A percentile compares a stretch with the other conserved stretches of the same genome.
Conservation (phyloP, 202 grass and related monocot species). For the Setaria viridis region DNA sequence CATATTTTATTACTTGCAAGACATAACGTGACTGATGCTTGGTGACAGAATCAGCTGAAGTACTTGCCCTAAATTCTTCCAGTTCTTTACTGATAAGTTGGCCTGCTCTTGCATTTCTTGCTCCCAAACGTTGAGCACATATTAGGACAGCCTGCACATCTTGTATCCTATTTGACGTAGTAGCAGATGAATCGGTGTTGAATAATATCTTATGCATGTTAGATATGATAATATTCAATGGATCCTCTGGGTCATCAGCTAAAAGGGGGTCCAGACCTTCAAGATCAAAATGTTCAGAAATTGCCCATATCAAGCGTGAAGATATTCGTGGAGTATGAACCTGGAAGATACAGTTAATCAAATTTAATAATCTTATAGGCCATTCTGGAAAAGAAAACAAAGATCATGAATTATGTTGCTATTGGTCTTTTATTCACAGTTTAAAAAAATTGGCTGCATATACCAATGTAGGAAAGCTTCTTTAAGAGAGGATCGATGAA, state of each 20-base stretch:
- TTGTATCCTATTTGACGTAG: conserved; percentile 87
- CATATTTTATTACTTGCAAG: conserved; percentile 91
- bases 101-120: conserved; percentile 86
- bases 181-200: conserved; percentile 77
- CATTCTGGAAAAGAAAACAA: conserved; percentile 1
- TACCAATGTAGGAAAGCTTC: conserved; percentile 14
- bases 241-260: conserved; percentile 99
- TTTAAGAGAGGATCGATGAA: conserved; percentile 17
- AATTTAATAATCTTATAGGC: conserved; percentile 32
- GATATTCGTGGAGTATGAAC: conserved; percentile 91
- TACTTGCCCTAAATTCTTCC: conserved; percentile 85
- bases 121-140: conserved; percentile 82
- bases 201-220: conserved; percentile 98
- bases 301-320: conserved; percentile 86
- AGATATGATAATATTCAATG: conserved; percentile 96
- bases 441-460: too few species aligned
- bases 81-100: conserved; percentile 92
- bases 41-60: conserved; percentile 82
- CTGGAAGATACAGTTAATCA: conserved; percentile 47
- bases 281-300: conserved; percentile 96
- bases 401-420: background rate
- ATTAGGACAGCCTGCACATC: conserved; percentile 94
- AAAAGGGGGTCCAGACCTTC: conserved; percentile 97
- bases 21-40: conserved; percentile 97
- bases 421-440: conserved; percentile 8